Evolutionary conservation across 306 rosid species (phyloP), one percentile per base, ranked within the genome.

Genomic region (Vigna reflexopilosa): DNA sequence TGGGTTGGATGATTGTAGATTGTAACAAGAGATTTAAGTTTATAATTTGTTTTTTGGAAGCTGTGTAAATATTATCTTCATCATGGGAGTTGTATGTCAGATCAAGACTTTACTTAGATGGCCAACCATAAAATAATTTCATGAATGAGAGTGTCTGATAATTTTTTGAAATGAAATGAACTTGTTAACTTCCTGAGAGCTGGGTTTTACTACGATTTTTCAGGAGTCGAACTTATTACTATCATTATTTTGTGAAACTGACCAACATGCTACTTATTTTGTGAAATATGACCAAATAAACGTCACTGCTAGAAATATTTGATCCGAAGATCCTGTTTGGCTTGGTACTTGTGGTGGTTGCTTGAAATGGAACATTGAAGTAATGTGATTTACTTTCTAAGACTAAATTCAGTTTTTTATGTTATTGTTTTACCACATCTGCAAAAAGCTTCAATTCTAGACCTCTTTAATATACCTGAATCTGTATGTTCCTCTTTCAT

Each of bases 11-110:
- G 77, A 68, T 70, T 62, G 63, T 45, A 4, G 17, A 36, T 34
- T 63, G 8, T 65, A 70, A 70, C 58, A 42, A 6, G 54, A 44
- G 54, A 70, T 8, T 69, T 34, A 49, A 26, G n/a, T 32, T 42
- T 69, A 70, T 54, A 51, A 28, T 52, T 50, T 42, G 54, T 9
- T 52, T 52, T 76, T 52, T 59, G 62, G 70, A 70, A 42, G 55
- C 34, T 38, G 50, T 28, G 45, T 69, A 8, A 36, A 16, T 15
- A 1, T 66, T 55, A 24, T 68, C 51, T 45, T 51, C 15, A 26
- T 61, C 9, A 32, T 72, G 74, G 36, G 49, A 64, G 68, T 72
- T 52, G 17, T 48, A n/a, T 34, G 48, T 61, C 49, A 50, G 50
- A 50, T 3, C 24, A 6, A 13, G 19, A 63, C 17, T 42, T 34